Base-by-base conservation (phyloP, 2,329 filamentous ascomycete species). In the Chrysoporthe deuterocubensis region DNA sequence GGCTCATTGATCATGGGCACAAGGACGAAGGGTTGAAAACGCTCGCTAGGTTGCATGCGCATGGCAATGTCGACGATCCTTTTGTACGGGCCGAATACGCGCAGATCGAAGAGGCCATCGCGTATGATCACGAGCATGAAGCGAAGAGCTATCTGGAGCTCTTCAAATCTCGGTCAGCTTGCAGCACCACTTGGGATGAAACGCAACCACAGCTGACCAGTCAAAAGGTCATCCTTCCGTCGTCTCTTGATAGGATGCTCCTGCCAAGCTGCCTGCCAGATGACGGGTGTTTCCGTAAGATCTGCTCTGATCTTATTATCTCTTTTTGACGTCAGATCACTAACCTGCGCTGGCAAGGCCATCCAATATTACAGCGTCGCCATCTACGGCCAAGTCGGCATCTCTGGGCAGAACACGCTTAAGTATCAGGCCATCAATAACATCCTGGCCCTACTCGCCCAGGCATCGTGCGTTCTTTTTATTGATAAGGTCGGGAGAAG, bases 351-450 rank as follows among this genome's bases (percentile, higher is more conserved):
- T 14, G 21, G 9, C 43, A 26, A 64, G 1, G 89, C 89, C 1
- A 93, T 93, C 71, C 91, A 94, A 75, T 94, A 93, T 78, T 93
- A 90, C 78, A 89, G 88, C 0, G 85, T 90, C 21, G 77, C 75
- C 2, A 92, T 92, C 71, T 93, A 91, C 77, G 79, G 78, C 1
- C 85, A 91, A 75, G 92, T 92, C 71, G 90, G 91, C 40, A 93
- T 94, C 71, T 76, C 79, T 0, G 84, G 85, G 32, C 81, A 87
- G 63, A 84, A 91, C 40, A 89, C 92, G 0, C 84, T 94, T 52
- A 87, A 90, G 71, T 93, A 93, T 76, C 91, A 94, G 76, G 90
- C 89, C 65, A 93, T 93, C 74, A 92, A 90, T 69, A 90, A 86
- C 1, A 83, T 92, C 69, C 87, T 93, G 62, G 91, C 90, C 2